Conservation (phyloP, 73 alveolate genomes). For the Paramecium bursaria region DNA sequence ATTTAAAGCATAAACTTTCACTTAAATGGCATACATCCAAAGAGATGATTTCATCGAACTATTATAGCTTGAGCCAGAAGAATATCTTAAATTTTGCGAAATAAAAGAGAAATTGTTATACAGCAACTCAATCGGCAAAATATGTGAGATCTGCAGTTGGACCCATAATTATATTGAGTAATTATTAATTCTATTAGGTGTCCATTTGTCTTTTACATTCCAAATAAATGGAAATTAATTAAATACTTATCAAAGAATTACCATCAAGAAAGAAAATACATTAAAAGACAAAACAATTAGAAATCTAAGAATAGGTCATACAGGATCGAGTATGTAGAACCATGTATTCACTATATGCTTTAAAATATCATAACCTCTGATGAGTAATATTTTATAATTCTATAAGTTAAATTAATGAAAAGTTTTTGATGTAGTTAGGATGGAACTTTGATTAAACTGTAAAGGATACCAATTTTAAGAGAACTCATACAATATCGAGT, state of each 20-base stretch:
- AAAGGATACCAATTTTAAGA: neutral
- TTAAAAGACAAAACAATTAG: neutral
- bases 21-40: conserved; percentile 1
- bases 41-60: conserved; percentile 35
- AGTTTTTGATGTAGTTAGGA: neutral
- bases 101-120: neutral
- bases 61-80: neutral
- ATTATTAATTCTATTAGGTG: conserved; percentile 43
- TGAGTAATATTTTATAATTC: neutral
- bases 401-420: neutral
- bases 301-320: neutral
- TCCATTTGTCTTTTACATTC: conserved; percentile 43
- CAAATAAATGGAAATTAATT: conserved; percentile 31
- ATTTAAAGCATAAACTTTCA: conserved; percentile 7
- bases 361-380: neutral
- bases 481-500: neutral
- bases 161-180: conserved; percentile 45
- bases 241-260: neutral
- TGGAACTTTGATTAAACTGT: neutral
- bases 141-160: conserved; percentile 56
- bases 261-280: no score
- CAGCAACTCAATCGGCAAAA: neutral
- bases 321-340: neutral
- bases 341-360: neutral
- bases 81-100: neutral